Percentiles rank a stretch among this genome's conserved stretches.
These are phyloP conservation scores for Moesziomyces globuligerus DNA, from an alignment of 1,284 basidiomycete species.

Conservation along the genomic window DNA sequence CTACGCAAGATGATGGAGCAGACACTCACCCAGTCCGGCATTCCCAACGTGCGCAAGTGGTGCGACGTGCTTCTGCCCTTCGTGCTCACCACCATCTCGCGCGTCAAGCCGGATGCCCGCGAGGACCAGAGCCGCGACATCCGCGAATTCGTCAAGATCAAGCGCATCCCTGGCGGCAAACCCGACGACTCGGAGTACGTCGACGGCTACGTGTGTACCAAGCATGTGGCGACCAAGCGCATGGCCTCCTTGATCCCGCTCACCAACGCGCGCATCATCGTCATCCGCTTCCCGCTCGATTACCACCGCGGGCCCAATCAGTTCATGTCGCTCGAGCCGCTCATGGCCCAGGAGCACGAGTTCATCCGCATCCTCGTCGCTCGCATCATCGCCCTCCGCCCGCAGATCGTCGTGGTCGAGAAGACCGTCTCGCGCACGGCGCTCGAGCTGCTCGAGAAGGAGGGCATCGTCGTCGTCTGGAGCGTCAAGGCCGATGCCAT, in stretches of 20 bases:
- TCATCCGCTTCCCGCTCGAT: slow-evolving; percentile 94
- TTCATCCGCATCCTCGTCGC: slow-evolving; percentile 88
- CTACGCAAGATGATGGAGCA: slow-evolving; percentile 61
- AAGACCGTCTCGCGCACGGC: slow-evolving; percentile 91
- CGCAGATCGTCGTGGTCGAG: slow-evolving; percentile 91
- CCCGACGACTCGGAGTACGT: slow-evolving; percentile 95
- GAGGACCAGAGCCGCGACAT: slow-evolving; percentile 88
- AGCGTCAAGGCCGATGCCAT: slow-evolving; percentile 89
- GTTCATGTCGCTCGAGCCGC: slow-evolving; percentile 90
- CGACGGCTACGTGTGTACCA: slow-evolving; percentile 95
- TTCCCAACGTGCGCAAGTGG: slow-evolving; percentile 56
- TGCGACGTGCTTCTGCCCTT: slow-evolving; percentile 57
- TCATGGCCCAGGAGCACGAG: slow-evolving; percentile 92
- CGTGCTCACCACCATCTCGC: slow-evolving; percentile 55
- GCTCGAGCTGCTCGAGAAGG: slow-evolving; percentile 84
- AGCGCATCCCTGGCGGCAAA: slow-evolving; percentile 93
- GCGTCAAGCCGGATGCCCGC: slow-evolving; percentile 67
- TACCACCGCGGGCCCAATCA: slow-evolving; percentile 89
- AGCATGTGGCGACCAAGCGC: slow-evolving; percentile 94
- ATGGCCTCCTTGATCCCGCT: slow-evolving; percentile 72
- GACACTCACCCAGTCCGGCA: slow-evolving; percentile 45
- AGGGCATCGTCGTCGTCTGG: slow-evolving; percentile 89
- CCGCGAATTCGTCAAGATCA: slow-evolving; percentile 94
- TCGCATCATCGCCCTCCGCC: slow-evolving; percentile 87
- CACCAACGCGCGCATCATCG: slow-evolving; percentile 88